Base-by-base conservation (phyloP, 2,329 filamentous ascomycete species). In the Diplodia seriata region DNA sequence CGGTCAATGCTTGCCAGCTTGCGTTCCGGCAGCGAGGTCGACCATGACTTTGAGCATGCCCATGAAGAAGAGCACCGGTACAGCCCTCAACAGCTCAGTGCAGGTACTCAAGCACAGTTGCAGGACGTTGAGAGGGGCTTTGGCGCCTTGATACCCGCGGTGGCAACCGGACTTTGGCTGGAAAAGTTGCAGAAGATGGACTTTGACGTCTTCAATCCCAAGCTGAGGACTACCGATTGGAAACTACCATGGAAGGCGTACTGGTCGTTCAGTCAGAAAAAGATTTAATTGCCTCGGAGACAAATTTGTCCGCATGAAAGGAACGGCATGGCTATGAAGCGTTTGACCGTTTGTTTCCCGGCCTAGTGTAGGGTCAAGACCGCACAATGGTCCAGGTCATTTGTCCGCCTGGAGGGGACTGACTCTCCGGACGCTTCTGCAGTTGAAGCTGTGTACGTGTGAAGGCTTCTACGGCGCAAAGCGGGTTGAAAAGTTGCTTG, bases 21-120 rank as follows among this genome's bases (percentile, higher is more conserved):
- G 23, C 87, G 87, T 66, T 89, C 88, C 4, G 92, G 93, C 1
- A 81, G 90, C 72, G 89, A 88, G 59, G 87, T 92, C 0, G 92
- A 90, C 0, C 94, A 97, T 76, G 92, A 92, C 5, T 97, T 94
- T 77, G 94, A 98, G 80, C 92, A 97, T 75, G 86, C 91, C 69
- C 87, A 89, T 36, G 93, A 97, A 75, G 89, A 89, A 62, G 92
- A 91, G 61, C 85, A 86, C 74, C 77, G 83, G 65, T 87, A 88
- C 72, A 77, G 76, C 55, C 69, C 70, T 47, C 73, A 74, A 66
- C 74, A 82, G 72, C 78, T 71, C 71, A 77, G 14, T 74, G 75
- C 65, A 49, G 76, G 65, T 70, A 73, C 68, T 73, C 77, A 81
- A 15, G 73, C 73, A 20, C 81, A 84, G 70, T 69, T 76, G 5